Evolutionary conservation across 2,329 filamentous ascomycete species (phyloP).

Genomic region (Alternaria angustiovoidea): DNA sequence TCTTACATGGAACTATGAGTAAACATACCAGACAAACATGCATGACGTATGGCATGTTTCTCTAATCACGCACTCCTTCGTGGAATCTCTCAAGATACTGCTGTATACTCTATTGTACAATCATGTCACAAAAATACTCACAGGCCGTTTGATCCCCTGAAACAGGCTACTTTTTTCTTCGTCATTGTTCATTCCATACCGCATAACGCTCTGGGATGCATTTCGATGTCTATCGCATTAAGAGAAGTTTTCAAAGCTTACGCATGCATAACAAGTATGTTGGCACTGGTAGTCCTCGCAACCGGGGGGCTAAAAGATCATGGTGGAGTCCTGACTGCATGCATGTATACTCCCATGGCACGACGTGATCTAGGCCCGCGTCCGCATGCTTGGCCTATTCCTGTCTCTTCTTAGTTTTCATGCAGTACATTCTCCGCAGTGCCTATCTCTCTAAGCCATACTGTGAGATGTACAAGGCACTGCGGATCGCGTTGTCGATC

Average conservation of each 20-base stretch:
- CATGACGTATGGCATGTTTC: slow-evolving; percentile 17
- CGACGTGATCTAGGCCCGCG: slow-evolving; percentile 12
- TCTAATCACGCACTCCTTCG: slow-evolving; percentile 3
- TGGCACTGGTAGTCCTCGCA: not conserved
- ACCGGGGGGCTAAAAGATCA: not conserved
- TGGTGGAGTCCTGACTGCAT: not conserved
- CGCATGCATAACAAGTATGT: not conserved
- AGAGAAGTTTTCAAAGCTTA: not conserved
- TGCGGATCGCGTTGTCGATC: slow-evolving; percentile 9
- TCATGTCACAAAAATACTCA: not conserved
- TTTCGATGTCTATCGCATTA: not conserved
- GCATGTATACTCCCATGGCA: not conserved
- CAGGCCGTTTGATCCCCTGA: not conserved
- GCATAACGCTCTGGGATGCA: not conserved
- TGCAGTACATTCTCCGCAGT: slow-evolving; percentile 5
- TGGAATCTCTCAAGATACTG: not conserved
- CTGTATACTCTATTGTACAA: not conserved
- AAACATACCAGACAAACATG: not conserved
- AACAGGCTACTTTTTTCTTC: not conserved
- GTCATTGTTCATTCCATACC: not conserved
- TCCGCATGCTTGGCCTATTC: not conserved
- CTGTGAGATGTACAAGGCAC: slow-evolving; percentile 8
- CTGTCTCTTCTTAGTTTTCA: not conserved
- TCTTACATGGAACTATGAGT: not conserved
- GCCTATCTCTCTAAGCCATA: not conserved